A percentile compares a stretch with the other conserved stretches of the same genome.
Evolutionary conservation across 306 rosid genomes (phyloP).

Genomic region (Acacia confusa): DNA sequence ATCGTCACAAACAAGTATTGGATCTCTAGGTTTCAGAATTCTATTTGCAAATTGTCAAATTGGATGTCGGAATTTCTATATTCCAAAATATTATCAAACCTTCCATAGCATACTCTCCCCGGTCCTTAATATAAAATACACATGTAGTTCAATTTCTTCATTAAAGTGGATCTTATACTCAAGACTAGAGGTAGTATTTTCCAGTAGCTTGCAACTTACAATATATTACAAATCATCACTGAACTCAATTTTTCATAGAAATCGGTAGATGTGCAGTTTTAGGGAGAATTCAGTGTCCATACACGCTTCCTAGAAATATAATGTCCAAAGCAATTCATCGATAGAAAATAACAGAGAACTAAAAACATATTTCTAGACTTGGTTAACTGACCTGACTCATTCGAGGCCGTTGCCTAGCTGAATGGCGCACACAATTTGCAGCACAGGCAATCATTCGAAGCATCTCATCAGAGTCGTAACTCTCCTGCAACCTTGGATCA

Average conservation of each 20-base stretch:
- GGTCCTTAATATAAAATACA: no score
- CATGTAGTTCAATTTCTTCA: no score
- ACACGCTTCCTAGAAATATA: neutral
- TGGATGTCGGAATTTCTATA: neutral
- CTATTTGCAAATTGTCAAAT: neutral
- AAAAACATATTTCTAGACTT: neutral
- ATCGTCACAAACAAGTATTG: neutral
- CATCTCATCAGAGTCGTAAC: slow-evolving; percentile 52
- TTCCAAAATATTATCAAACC: neutral
- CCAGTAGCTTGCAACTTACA: neutral
- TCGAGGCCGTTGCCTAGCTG: slow-evolving; percentile 56
- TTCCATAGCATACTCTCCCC: neutral
- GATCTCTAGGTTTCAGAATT: slow-evolving; percentile 8
- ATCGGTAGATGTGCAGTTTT: neutral
- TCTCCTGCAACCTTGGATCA: slow-evolving; percentile 50
- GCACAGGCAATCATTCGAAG: slow-evolving; percentile 56
- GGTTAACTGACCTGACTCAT: slow-evolving; percentile 62
- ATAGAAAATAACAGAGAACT: neutral
- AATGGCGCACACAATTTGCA: slow-evolving; percentile 56
- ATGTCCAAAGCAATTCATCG: neutral
- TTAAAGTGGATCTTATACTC: no score
- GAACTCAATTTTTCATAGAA: neutral
- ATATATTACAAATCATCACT: neutral
- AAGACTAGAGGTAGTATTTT: neutral
- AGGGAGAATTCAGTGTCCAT: neutral